A percentile compares a stretch with the other conserved stretches of the same genome.
Conservation (phyloP, 2,329 filamentous ascomycete genomes). For the Botrytis tulipae region DNA sequence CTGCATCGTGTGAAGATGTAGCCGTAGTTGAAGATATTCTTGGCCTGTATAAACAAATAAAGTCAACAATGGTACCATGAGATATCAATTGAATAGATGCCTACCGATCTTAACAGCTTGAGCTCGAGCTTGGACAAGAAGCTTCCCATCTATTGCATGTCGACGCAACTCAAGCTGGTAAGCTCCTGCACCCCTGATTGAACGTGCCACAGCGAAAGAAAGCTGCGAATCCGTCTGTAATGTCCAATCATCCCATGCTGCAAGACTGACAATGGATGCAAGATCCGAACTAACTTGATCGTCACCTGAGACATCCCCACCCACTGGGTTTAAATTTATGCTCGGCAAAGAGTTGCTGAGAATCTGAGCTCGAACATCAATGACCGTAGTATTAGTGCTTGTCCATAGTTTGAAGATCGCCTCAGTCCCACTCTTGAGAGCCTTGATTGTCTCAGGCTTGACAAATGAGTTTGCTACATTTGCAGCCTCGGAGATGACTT, state of each 20-base stretch:
- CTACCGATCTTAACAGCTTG: neutral
- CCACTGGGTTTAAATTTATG: neutral
- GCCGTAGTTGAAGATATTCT: neutral
- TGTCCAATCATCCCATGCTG: constrained; percentile 3
- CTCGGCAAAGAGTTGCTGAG: neutral
- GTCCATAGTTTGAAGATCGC: neutral
- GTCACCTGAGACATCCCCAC: neutral
- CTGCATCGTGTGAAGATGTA: neutral
- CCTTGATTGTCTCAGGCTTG: neutral
- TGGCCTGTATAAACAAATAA: neutral
- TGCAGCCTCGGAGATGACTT: neutral
- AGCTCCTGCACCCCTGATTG: neutral
- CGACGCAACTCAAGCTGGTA: neutral
- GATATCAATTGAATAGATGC: too few relatives aligned
- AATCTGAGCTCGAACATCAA: neutral
- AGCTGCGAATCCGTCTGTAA: neutral
- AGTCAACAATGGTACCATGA: neutral
- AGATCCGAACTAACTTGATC: neutral
- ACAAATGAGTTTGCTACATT: neutral
- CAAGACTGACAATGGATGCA: neutral
- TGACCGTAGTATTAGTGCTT: neutral
- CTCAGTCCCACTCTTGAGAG: neutral
- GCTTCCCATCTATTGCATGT: constrained; percentile 9
- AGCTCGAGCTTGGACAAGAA: neutral
- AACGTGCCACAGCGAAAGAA: neutral